phyloP scores from a whole-genome alignment of 2,329 filamentous ascomycete species.

The Scorias spongiosa region DNA sequence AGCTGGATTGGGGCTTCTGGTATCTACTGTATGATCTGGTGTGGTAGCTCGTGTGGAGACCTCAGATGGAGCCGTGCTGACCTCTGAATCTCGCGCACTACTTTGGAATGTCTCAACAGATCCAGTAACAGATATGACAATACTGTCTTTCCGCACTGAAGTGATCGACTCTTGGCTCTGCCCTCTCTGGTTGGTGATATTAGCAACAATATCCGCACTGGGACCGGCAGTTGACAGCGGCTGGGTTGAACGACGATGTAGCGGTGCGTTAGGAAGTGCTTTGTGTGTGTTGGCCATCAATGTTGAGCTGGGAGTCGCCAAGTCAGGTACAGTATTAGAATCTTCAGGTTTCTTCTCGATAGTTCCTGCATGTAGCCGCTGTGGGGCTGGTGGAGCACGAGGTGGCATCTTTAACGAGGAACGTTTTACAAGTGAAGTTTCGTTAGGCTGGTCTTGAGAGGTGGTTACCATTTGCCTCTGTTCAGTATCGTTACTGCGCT shows the following conservation, averaged over 20 bases:
- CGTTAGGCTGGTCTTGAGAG: background rate
- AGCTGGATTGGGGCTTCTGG: slow-evolving; percentile 35
- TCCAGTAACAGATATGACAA: slow-evolving; percentile 60
- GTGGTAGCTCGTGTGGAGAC: slow-evolving; percentile 80
- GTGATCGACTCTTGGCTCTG: slow-evolving; percentile 2
- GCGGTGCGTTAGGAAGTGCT: background rate
- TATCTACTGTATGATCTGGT: slow-evolving; percentile 48
- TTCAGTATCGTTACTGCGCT: background rate
- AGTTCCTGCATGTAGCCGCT: background rate
- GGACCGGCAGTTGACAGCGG: background rate
- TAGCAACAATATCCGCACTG: background rate
- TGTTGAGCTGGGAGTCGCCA: background rate
- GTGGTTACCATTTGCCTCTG: slow-evolving; percentile 6
- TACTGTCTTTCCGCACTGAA: slow-evolving; percentile 43
- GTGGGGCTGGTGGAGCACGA: background rate
- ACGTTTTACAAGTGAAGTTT: slow-evolving; percentile 3
- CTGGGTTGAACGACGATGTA: background rate
- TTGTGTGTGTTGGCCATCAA: background rate
- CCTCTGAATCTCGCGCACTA: slow-evolving; percentile 59
- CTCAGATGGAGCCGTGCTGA: slow-evolving; percentile 57
- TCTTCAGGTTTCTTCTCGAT: background rate
- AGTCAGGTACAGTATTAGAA: background rate
- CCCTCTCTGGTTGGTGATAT: no score
- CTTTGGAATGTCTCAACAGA: slow-evolving; percentile 67
- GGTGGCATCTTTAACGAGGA: background rate